Evolutionary conservation across 768 basidiomycete species (phyloP).

Genomic region (Crucibulum laeve): DNA sequence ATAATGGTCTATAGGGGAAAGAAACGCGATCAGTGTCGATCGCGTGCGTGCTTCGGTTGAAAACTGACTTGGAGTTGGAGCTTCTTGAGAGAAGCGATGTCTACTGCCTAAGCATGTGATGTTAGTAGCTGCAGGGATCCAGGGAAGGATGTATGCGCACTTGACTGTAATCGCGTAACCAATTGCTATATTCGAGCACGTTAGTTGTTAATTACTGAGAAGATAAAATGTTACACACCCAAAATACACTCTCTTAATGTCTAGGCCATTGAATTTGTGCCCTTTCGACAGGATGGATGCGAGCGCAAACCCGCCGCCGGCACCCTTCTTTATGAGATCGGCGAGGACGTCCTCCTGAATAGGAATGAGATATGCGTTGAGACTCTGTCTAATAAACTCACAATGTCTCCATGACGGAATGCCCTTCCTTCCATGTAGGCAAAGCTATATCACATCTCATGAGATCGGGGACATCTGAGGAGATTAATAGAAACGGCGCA

Average conservation of each 20-base stretch:
- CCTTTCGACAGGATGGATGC: constrained; percentile 54
- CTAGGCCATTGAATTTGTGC: constrained; percentile 72
- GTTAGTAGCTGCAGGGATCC: background rate
- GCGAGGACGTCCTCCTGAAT: constrained; percentile 63
- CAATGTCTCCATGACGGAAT: constrained; percentile 88
- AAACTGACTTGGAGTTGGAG: constrained; percentile 57
- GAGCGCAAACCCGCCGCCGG: constrained; percentile 55
- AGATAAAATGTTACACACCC: constrained; percentile 39
- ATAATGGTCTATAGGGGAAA: constrained; percentile 65
- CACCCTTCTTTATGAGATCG: constrained; percentile 53
- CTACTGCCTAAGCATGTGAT: constrained; percentile 59
- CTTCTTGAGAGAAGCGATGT: constrained; percentile 77
- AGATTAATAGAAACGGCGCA: constrained; percentile 23
- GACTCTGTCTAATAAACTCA: constrained; percentile 23
- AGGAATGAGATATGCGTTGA: constrained; percentile 4
- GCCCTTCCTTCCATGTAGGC: constrained; percentile 85
- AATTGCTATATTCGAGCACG: constrained; percentile 47
- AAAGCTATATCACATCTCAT: constrained; percentile 39
- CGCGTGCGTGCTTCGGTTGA: background rate
- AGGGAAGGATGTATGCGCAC: constrained; percentile 18
- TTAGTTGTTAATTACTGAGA: constrained; percentile 3
- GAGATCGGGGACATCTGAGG: constrained; percentile 10
- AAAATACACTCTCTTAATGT: constrained; percentile 82
- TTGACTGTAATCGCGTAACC: constrained; percentile 88
- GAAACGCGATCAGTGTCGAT: constrained; percentile 1